Evolutionary conservation across 129 eudicot species (phyloP).

Genomic region (Pittosporum tobira): DNA sequence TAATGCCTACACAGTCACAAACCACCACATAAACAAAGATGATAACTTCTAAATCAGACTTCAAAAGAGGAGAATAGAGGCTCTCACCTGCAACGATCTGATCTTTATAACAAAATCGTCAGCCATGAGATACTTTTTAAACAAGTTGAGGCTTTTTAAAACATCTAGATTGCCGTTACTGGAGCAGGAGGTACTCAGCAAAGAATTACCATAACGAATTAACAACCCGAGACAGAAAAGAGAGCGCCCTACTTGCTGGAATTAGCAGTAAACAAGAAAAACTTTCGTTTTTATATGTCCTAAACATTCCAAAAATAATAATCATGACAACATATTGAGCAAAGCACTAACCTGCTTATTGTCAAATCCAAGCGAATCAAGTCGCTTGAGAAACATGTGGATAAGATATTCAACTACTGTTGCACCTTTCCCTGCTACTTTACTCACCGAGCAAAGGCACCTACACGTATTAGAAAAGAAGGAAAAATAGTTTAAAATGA

Average conservation of each 20-base stretch:
- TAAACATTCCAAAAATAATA: slow-evolving; percentile 7
- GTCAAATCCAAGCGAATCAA: slow-evolving; percentile 66
- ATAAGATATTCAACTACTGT: slow-evolving; percentile 60
- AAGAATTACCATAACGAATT: slow-evolving; percentile 77
- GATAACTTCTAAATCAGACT: slow-evolving; percentile 2
- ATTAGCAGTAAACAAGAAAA: slow-evolving; percentile 11
- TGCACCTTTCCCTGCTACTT: slow-evolving; percentile 76
- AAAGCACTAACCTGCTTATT: slow-evolving; percentile 65
- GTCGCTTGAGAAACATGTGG: slow-evolving; percentile 61
- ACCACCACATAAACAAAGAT: slow-evolving; percentile 11
- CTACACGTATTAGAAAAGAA: too few species aligned
- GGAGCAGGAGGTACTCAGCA: slow-evolving; percentile 40
- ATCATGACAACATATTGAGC: neutral
- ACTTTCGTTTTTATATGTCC: neutral
- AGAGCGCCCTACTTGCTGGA: slow-evolving; percentile 93
- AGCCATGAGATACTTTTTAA: slow-evolving; percentile 77
- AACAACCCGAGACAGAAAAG: slow-evolving; percentile 94
- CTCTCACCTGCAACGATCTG: slow-evolving; percentile 79
- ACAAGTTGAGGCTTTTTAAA: slow-evolving; percentile 46
- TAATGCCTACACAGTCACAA: slow-evolving; percentile 55
- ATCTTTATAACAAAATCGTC: slow-evolving; percentile 75
- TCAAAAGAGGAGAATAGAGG: slow-evolving; percentile 7
- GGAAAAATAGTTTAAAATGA: too few species aligned
- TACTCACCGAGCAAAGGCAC: slow-evolving; percentile 87
- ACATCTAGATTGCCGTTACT: slow-evolving; percentile 41